phyloP scores from a whole-genome alignment of 2,329 filamentous ascomycete species.

The Hypoxylon sp. region DNA sequence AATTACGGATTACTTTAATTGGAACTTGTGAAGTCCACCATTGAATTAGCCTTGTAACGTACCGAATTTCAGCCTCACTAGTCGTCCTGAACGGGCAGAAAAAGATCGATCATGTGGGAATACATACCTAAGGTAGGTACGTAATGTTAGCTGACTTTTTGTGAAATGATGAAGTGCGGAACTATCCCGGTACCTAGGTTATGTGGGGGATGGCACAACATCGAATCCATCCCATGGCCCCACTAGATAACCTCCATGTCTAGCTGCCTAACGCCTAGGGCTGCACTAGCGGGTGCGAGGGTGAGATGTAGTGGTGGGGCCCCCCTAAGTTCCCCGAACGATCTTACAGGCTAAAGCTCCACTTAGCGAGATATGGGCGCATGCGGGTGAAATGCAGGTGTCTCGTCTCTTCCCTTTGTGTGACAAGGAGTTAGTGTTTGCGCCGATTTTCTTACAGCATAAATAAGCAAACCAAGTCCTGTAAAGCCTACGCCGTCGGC shows the following conservation, averaged over 20 bases:
- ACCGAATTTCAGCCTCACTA: neutral
- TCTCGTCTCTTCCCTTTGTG: neutral
- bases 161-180: neutral
- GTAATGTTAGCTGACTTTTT: neutral
- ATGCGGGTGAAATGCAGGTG: neutral
- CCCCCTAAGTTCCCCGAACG: neutral
- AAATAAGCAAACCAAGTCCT: neutral
- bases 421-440: neutral
- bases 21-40: neutral
- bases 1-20: neutral
- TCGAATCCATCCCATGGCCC: neutral
- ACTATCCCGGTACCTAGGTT: neutral
- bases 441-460: constrained; percentile 4
- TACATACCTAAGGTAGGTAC: no score
- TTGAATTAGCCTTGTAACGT: neutral
- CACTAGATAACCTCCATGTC: constrained; percentile 3
- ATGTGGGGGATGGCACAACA: no score
- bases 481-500: neutral
- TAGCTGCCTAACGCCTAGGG: constrained; percentile 2
- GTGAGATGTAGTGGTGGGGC: neutral
- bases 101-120: neutral
- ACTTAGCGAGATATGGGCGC: neutral
- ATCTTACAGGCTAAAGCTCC: constrained; percentile 1
- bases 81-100: neutral
- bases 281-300: neutral